These are phyloP conservation scores for Asterella californica DNA, from an alignment of 225 moss, liverwort and hornwort genomes.

Conservation along the genomic window DNA sequence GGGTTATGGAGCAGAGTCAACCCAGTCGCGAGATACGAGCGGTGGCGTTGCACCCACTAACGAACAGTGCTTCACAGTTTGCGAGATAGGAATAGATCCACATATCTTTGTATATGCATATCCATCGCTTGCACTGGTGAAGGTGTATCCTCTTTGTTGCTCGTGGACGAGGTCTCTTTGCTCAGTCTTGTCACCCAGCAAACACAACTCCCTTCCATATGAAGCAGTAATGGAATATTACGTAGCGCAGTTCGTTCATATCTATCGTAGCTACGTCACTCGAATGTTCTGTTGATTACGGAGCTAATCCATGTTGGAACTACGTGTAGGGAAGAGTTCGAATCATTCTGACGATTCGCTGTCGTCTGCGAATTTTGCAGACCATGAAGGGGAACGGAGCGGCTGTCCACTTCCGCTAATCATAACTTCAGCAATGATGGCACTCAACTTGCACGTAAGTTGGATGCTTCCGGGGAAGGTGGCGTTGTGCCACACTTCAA, in stretches of 20 bases:
- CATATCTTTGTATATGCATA: slow-evolving; percentile 70
- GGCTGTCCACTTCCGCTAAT: slow-evolving; percentile 73
- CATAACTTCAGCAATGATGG: slow-evolving; percentile 80
- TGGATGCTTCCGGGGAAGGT: not conserved
- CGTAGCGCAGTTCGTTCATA: no score
- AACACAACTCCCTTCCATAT: no score
- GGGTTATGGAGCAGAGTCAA: slow-evolving; percentile 49
- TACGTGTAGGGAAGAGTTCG: no score
- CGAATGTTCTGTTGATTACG: no score
- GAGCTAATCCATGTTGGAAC: no score
- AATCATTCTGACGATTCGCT: no score
- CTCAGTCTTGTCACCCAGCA: no score
- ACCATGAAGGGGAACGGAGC: slow-evolving; percentile 79
- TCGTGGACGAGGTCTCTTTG: no score
- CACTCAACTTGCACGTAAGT: slow-evolving; percentile 67
- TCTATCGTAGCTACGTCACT: no score
- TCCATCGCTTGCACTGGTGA: slow-evolving; percentile 66
- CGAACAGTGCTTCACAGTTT: slow-evolving; percentile 64
- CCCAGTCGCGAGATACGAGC: slow-evolving; percentile 88
- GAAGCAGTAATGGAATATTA: no score
- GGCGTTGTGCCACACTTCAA: not conserved
- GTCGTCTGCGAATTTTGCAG: slow-evolving; percentile 40
- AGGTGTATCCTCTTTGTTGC: slow-evolving; percentile 36
- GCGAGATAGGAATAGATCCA: slow-evolving; percentile 77
- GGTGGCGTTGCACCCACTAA: slow-evolving; percentile 78